Evolutionary conservation across 1,284 basidiomycete genomes (phyloP), one percentile per base, ranked within the genome.

Genomic region (Ustanciosporium gigantosporum): DNA sequence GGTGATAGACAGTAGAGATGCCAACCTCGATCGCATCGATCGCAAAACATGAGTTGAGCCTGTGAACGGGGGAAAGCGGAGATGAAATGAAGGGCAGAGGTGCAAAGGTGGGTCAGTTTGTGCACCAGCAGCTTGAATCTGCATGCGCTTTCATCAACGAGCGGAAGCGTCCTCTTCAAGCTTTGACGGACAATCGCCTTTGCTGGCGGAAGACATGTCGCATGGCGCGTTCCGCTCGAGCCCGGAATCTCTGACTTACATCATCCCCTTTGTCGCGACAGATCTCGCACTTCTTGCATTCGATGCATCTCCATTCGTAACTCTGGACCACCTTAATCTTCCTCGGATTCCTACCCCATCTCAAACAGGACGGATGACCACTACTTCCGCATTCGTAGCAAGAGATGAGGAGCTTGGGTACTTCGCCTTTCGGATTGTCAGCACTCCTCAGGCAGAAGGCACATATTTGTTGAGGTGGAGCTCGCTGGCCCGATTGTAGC

Each of bases 21-120:
- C 89, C 90, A 96, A 84, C 89, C 91, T 82, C 91, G 83, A 81
- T 98, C 94, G 78, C 94, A 98, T 41, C 83, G 84, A 81, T 97
- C 94, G 79, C 94, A 98, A 69, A 97, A 89, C 59, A 97, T 80
- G 69, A 97, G 87, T 48, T 85, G 83, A 46, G 83, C 86, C 90
- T 94, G 77, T 15, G 20, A 11, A 19, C 14, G 32, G 9, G 32
- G 20, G 32, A 35, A 19, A 35, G 11, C 8, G 32, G 11, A 11
- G 14, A 35, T 8, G 8, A 35, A 35, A 11, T 11, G 11, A 35
- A 19, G 14, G 17, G 9, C 32, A 11, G 11, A 35, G 9, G 32
- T 8, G 32, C 32, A 19, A 35, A n/a, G 27, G 11, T 29, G 11
- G 27, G 27, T n/a, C n/a, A n/a, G n/a, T n/a, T n/a, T n/a, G n/a